Conservation (phyloP, 371 early-diverging fungal genomes). For the Phascolomyces articulosus region DNA sequence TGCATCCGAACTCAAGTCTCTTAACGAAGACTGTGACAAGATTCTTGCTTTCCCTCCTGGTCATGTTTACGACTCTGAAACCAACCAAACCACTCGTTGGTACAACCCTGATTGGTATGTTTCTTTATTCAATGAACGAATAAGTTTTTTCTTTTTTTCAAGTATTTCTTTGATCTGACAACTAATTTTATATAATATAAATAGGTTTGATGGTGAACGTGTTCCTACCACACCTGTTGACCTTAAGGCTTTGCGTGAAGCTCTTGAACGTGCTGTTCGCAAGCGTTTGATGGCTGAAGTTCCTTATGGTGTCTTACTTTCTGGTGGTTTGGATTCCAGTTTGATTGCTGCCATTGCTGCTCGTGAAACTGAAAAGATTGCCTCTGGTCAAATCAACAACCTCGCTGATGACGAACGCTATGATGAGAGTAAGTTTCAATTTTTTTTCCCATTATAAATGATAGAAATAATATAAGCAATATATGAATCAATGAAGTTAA, state of each 20-base stretch:
- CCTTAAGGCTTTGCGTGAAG: constrained; percentile 73
- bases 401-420: constrained; percentile 64
- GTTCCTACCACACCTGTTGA: constrained; percentile 60
- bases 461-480: too few relatives aligned
- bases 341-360: constrained; percentile 93
- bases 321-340: constrained; percentile 93
- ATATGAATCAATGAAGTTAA: neutral
- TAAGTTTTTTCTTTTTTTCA: neutral
- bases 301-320: constrained; percentile 95
- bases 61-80: constrained; percentile 82
- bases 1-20: constrained; percentile 91
- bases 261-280: constrained; percentile 86
- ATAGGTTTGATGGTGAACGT: constrained; percentile 60
- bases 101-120: constrained; percentile 84
- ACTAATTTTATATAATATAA: neutral
- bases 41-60: constrained; percentile 97
- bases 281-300: constrained; percentile 97
- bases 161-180: neutral
- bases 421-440: constrained; percentile 60
- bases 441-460: neutral
- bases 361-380: constrained; percentile 73
- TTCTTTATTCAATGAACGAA: too few relatives aligned
- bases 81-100: constrained; percentile 81
- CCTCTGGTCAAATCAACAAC: constrained; percentile 19
- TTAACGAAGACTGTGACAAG: constrained; percentile 94